A percentile compares a stretch with the other conserved stretches of the same genome.
These are phyloP conservation scores for Pinguiococcus pyrenoidosus DNA, from an alignment of 108 stramenopile genomes.

Conservation along the genomic window DNA sequence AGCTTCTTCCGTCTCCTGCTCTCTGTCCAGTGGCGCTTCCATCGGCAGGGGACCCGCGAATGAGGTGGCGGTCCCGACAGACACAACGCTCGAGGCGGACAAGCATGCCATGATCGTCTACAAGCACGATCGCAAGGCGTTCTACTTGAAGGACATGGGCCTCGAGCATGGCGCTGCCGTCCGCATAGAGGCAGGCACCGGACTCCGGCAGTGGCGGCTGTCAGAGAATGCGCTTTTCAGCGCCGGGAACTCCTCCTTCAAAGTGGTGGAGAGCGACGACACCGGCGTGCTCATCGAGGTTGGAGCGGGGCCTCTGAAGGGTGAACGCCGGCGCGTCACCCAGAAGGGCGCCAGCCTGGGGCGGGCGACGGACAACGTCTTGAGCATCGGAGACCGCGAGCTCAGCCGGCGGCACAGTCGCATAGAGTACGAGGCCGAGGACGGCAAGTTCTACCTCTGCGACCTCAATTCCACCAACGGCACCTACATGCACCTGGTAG, in stretches of 20 bases:
- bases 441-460: constrained; percentile 19
- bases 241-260: constrained; percentile 33
- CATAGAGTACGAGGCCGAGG: not conserved
- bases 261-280: constrained; percentile 5
- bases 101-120: constrained; percentile 24
- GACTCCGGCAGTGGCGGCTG: constrained; percentile 21
- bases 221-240: constrained; percentile 16
- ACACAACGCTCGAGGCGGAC: constrained; percentile 11
- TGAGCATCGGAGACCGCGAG: constrained; percentile 30
- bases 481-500: constrained; percentile 33
- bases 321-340: constrained; percentile 10
- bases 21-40: constrained; percentile 11
- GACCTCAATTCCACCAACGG: constrained; percentile 48
- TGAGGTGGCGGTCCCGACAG: constrained; percentile 23
- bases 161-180: constrained; percentile 20
- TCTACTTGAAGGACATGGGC: constrained; percentile 22
- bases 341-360: constrained; percentile 28
- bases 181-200: constrained; percentile 19
- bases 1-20: no score
- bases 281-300: constrained; percentile 6
- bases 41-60: constrained; percentile 22
- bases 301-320: constrained; percentile 26
- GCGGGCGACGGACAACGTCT: constrained; percentile 25
- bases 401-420: constrained; percentile 21
- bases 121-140: not conserved